Evolutionary conservation across 768 basidiomycete genomes (phyloP).

Genomic region (Kwoniella bestiolae): DNA sequence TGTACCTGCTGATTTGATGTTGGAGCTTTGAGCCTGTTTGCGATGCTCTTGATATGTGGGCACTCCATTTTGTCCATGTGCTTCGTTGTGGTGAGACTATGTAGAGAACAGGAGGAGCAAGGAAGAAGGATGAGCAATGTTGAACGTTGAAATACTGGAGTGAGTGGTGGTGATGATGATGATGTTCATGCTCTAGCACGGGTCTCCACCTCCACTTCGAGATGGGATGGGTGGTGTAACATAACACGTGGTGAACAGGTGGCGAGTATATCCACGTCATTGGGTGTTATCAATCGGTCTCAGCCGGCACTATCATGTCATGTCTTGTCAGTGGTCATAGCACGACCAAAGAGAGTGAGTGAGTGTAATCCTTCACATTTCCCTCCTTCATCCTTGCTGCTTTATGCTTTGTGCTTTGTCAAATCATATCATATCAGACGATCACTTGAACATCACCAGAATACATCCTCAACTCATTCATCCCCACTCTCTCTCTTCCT

Average conservation of each 20-base stretch:
- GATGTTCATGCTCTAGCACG: not conserved
- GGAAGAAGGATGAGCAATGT: slow-evolving; percentile 3
- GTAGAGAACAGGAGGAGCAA: not conserved
- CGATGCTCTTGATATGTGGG: slow-evolving; percentile 27
- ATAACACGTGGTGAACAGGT: not conserved
- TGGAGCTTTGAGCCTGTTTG: slow-evolving; percentile 31
- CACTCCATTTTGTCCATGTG: slow-evolving; percentile 29
- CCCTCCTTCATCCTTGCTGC: too few species aligned
- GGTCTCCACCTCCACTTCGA: slow-evolving; percentile 17
- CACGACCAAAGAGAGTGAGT: too few species aligned
- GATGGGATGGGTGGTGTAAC: too few species aligned
- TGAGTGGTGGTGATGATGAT: not conserved
- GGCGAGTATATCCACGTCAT: slow-evolving; percentile 7
- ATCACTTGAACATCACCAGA: not conserved
- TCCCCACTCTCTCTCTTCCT: too few species aligned
- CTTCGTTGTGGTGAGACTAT: not conserved
- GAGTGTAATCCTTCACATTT: too few species aligned
- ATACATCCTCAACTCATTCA: too few species aligned
- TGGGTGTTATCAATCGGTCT: not conserved
- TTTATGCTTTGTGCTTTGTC: too few species aligned
- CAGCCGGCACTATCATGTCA: too few species aligned
- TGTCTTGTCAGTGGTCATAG: too few species aligned
- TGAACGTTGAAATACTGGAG: not conserved
- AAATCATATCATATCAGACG: too few species aligned
- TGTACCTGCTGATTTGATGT: slow-evolving; percentile 44